Evolutionary conservation across 495 filamentous ascomycete species (phyloP), one percentile per base, ranked within the genome.

Genomic region (Penicillium longicatenatum): DNA sequence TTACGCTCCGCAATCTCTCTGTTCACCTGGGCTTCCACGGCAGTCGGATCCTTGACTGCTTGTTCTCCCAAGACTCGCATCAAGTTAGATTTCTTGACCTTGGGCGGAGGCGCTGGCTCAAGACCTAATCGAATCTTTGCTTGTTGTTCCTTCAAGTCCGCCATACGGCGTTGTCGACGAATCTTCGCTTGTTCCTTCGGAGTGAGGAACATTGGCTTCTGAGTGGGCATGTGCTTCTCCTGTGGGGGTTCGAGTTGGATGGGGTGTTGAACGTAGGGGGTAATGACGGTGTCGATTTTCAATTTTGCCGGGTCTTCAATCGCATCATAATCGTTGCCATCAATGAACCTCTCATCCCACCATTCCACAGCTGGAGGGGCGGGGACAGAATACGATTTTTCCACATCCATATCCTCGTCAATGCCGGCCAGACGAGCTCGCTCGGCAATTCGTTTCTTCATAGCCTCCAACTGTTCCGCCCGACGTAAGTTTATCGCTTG

Each of bases 61-160:
- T 97, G 89, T 67, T 98, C 91, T 43, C 94, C 94, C n/a, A 98
- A 77, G 4, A 99, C 94, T 46, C 92, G 88, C 94, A 98, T 97
- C 53, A 98, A 79, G 68, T 98, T 98, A 49, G 85, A 86, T 70
- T 93, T 94, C 74, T 96, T 97, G 62, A 97, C 89, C 70, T 97
- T 97, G 10, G 94, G 93, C 22, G 93, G 87, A 8, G 92, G 90
- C 6, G 95, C 90, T 2, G 91, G 90, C 55, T 91, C 86, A 8
- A 98, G 85, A 49, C 94, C 94, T 4, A 98, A 80, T 39, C 93
- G 80, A 55, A 97, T 92, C 79, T 98, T 97, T 51, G 93, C 92
- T 73, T 98, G 94, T 58, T 92, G 87, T 75, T 98, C 94, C 70
- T 98, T 97, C 55, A 95, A 79, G 41, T 95, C 89, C 35, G 88